Evolutionary conservation across 192 early-diverging fungal genomes (phyloP).

Genomic region (Backusella australiensis): DNA sequence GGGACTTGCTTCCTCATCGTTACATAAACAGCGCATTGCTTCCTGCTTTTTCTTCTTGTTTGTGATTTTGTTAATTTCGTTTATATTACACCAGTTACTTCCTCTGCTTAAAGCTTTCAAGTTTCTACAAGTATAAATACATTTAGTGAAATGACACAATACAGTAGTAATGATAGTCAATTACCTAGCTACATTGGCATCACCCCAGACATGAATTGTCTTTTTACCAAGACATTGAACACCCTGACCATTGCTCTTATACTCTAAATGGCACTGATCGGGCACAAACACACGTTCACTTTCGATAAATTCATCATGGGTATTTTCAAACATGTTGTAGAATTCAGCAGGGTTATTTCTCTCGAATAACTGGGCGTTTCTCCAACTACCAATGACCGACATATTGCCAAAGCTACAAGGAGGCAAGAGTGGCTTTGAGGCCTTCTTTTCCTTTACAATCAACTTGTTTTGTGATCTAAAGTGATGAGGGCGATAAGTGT

Average conservation of each 20-base stretch:
- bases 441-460: slow-evolving; percentile 8
- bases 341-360: slow-evolving; percentile 22
- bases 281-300: slow-evolving; percentile 26
- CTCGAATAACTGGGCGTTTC: slow-evolving; percentile 22
- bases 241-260: slow-evolving; percentile 29
- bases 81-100: slow-evolving; percentile 30
- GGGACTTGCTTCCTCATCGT: slow-evolving; percentile 21
- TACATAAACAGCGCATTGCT: slow-evolving; percentile 18
- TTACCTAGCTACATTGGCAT: slow-evolving; percentile 27
- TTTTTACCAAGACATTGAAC: slow-evolving; percentile 20
- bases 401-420: slow-evolving; percentile 2
- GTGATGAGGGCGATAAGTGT: slow-evolving; percentile 19
- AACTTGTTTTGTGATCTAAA: slow-evolving; percentile 23
- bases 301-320: slow-evolving; percentile 26
- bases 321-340: slow-evolving; percentile 33
- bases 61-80: slow-evolving; percentile 7
- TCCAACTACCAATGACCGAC: slow-evolving; percentile 15
- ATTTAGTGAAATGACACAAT: too few species aligned
- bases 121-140: slow-evolving; percentile 15
- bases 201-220: slow-evolving; percentile 32
- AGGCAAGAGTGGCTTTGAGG: neutral
- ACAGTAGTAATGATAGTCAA: neutral
- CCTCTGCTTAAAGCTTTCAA: slow-evolving; percentile 21
- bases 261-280: slow-evolving; percentile 25
- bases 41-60: slow-evolving; percentile 2